These are phyloP conservation scores for Salpingoeca rosetta DNA, from an alignment of 78 protist species.

Conservation along the genomic window DNA sequence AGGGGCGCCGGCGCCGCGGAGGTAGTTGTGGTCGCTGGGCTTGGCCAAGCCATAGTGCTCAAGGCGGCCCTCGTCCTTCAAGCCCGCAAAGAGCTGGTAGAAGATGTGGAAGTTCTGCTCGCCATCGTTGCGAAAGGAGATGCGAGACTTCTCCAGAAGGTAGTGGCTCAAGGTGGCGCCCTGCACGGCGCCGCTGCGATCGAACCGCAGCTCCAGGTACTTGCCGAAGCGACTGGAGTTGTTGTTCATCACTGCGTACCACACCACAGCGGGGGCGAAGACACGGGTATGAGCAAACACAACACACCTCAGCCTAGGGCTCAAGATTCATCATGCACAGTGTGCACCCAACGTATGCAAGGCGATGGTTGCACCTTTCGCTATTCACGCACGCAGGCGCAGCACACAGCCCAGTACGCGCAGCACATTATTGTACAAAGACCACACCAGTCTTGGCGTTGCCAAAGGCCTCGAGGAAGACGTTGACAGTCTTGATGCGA, in stretches of 20 bases:
- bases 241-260: slow-evolving; percentile 59
- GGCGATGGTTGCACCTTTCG: no score
- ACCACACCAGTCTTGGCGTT: slow-evolving; percentile 74
- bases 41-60: background rate
- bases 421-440: no score
- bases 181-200: slow-evolving; percentile 63
- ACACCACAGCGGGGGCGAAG: background rate
- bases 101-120: slow-evolving; percentile 68
- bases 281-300: background rate
- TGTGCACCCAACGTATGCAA: no score
- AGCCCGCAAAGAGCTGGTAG: slow-evolving; percentile 41
- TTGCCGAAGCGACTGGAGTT: slow-evolving; percentile 93
- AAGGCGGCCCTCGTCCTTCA: slow-evolving; percentile 1
- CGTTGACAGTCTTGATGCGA: slow-evolving; percentile 61
- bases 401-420: no score
- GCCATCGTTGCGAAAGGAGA: slow-evolving; percentile 52
- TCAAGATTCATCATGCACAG: no score
- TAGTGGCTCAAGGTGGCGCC: slow-evolving; percentile 74
- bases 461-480: slow-evolving; percentile 87
- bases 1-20: slow-evolving; percentile 18
- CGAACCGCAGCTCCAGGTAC: slow-evolving; percentile 83
- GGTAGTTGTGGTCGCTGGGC: slow-evolving; percentile 33
- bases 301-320: no score
- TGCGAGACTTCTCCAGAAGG: slow-evolving; percentile 86
- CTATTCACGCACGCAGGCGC: no score